Percentiles rank a stretch among this genome's conserved stretches.
Evolutionary conservation across 2,329 filamentous ascomycete species (phyloP).

Genomic region (Didymella sp.): DNA sequence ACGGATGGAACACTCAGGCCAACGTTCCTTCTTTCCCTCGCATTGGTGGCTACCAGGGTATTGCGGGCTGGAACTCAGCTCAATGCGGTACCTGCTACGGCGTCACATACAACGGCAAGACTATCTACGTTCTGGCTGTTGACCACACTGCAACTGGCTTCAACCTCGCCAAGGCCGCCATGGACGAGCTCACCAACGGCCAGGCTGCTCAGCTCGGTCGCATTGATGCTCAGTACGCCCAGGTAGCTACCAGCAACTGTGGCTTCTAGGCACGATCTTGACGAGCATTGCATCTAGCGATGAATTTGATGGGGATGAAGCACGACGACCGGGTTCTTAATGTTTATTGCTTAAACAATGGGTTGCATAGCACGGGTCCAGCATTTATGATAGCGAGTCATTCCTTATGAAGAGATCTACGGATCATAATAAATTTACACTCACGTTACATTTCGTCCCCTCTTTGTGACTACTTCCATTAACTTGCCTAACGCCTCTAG

Average conservation of each 20-base stretch:
- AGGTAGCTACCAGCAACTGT: constrained; percentile 50
- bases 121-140: constrained; percentile 59
- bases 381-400: constrained; percentile 16
- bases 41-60: constrained; percentile 58
- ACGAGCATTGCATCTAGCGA: not conserved
- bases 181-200: constrained; percentile 58
- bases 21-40: constrained; percentile 56
- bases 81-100: constrained; percentile 62
- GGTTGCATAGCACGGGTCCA: constrained; percentile 13
- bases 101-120: constrained; percentile 56
- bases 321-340: constrained; percentile 3
- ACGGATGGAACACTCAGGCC: constrained; percentile 62
- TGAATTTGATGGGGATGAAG: not conserved
- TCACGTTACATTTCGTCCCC: not conserved
- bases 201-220: constrained; percentile 55
- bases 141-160: constrained; percentile 57
- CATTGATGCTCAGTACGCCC: constrained; percentile 51
- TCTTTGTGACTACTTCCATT: not conserved
- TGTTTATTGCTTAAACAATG: constrained; percentile 17
- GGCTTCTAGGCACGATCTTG: constrained; percentile 24
- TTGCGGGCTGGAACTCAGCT: constrained; percentile 55
- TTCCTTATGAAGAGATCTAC: constrained; percentile 15
- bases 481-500: not conserved
- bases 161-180: constrained; percentile 57
- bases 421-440: not conserved